Evolutionary conservation across 352 stramenopile genomes (phyloP), one percentile per base, ranked within the genome.

Genomic region (Globisporangium solare): DNA sequence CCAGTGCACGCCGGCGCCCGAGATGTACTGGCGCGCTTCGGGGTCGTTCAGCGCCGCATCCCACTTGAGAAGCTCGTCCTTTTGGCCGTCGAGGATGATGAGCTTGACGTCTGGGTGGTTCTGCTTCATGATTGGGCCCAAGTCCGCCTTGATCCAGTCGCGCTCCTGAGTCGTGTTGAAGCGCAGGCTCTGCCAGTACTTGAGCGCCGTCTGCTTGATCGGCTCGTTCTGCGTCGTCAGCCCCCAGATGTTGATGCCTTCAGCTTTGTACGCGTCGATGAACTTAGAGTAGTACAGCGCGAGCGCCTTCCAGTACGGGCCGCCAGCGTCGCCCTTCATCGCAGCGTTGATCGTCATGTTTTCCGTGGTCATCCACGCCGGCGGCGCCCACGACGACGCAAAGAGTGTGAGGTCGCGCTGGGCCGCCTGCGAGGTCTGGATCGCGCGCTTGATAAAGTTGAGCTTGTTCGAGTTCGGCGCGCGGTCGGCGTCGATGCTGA

Each of bases 221-320:
- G 85, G 82, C 59, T 96, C 87, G 64, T 96, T 96, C 70, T 96
- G 87, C 22, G 81, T 74, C 14, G 86, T 96, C 21, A 95, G 64
- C 22, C 67, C 83, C 83, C 83, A 96, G 51, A 96, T 78, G 14
- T 79, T 58, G 22, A 95, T 66, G 18, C 83, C 83, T 47, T 83
- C 74, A 14, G 73, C 67, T 31, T 81, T 74, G 68, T 97, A 97
- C 45, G 79, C 88, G 10, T 73, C 66, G 5, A 96, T 67, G 61
- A 96, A 97, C 63, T 88, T 89, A 59, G 76, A 80, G 60, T 96
- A 93, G 62, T 95, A 97, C n/a, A 88, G 67, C 18, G 88, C 88
- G 58, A 89, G 60, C 1, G 87, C 83, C 58, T 86, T 66, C 74
- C 86, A 86, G 48, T 91, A 87, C 22, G 70, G 50, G 4, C 77